These are phyloP conservation scores for Wickerhamiella lipophila DNA, from an alignment of 805 yeast genomes.

Conservation along the genomic window DNA sequence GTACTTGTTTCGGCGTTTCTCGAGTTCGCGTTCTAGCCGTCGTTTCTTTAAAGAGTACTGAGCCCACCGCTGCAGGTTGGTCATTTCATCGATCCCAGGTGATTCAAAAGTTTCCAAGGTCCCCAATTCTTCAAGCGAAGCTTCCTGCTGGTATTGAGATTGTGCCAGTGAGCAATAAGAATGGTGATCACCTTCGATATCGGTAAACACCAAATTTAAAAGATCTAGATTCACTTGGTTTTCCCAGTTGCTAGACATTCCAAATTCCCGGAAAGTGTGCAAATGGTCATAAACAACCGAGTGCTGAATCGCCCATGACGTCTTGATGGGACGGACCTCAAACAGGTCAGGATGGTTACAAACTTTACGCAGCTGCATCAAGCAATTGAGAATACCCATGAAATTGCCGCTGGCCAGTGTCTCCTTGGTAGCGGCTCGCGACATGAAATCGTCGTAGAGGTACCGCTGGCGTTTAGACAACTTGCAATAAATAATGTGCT, in stretches of 20 bases:
- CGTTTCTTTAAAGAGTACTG: constrained; percentile 41
- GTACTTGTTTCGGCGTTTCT: constrained; percentile 44
- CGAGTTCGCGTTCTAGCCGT: constrained; percentile 40
- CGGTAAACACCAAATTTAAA: constrained; percentile 47
- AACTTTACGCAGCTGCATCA: constrained; percentile 95
- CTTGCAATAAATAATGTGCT: constrained; percentile 85
- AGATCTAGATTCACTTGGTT: constrained; percentile 38
- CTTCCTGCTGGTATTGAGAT: constrained; percentile 23
- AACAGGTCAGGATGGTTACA: constrained; percentile 80
- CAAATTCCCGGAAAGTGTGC: constrained; percentile 4
- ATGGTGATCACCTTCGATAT: constrained; percentile 30
- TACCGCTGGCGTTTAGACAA: constrained; percentile 84
- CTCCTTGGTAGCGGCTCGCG: constrained; percentile 88
- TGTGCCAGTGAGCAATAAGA: constrained; percentile 14
- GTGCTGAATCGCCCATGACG: constrained; percentile 66
- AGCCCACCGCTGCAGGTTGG: constrained; percentile 40
- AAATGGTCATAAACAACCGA: constrained; percentile 45
- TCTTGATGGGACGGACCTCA: constrained; percentile 87
- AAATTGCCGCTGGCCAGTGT: constrained; percentile 91
- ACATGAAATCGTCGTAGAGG: constrained; percentile 92
- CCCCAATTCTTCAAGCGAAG: constrained; percentile 4
- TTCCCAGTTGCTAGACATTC: constrained; percentile 4
- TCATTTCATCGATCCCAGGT: constrained; percentile 9
- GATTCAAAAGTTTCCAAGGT: background rate
- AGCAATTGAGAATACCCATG: constrained; percentile 85